A percentile compares a stretch with the other conserved stretches of the same genome.
Conservation (phyloP, 345 rosid species). For the Arabidopsis arenosa region DNA sequence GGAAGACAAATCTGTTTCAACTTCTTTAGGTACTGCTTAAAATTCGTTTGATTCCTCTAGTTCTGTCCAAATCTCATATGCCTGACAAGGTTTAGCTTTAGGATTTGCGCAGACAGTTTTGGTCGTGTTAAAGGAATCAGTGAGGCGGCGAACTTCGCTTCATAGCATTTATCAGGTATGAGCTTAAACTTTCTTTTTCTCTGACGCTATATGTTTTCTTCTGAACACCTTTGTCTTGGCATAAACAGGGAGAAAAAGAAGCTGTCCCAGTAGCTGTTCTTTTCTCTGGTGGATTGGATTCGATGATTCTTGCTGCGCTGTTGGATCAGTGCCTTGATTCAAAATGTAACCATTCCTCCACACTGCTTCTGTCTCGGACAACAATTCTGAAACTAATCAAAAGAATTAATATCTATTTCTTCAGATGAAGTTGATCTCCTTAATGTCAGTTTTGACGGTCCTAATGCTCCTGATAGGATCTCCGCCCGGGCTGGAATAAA, state of each 20-base stretch:
- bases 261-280: constrained; percentile 80
- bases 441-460: constrained; percentile 90
- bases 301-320: constrained; percentile 92
- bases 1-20: constrained; percentile 16
- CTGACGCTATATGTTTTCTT: not conserved
- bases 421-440: constrained; percentile 91
- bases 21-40: constrained; percentile 41
- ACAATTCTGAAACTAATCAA: constrained; percentile 6
- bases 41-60: not conserved
- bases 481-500: constrained; percentile 73
- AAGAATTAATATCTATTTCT: not conserved
- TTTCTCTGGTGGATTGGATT: constrained; percentile 96
- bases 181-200: not conserved
- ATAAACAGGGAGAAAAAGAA: constrained; percentile 58
- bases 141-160: constrained; percentile 65
- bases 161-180: constrained; percentile 67
- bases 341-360: constrained; percentile 52
- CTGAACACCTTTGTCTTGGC: constrained; percentile 4
- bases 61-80: constrained; percentile 7
- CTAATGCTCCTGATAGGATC: constrained; percentile 90
- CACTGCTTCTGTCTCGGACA: not conserved
- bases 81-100: constrained; percentile 47
- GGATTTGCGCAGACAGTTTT: constrained; percentile 61
- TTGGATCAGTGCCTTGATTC: constrained; percentile 80
- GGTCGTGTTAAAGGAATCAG: constrained; percentile 64